These are phyloP conservation scores for Lasiosphaeria hispida DNA, from an alignment of 495 filamentous ascomycete species.

Conservation along the genomic window DNA sequence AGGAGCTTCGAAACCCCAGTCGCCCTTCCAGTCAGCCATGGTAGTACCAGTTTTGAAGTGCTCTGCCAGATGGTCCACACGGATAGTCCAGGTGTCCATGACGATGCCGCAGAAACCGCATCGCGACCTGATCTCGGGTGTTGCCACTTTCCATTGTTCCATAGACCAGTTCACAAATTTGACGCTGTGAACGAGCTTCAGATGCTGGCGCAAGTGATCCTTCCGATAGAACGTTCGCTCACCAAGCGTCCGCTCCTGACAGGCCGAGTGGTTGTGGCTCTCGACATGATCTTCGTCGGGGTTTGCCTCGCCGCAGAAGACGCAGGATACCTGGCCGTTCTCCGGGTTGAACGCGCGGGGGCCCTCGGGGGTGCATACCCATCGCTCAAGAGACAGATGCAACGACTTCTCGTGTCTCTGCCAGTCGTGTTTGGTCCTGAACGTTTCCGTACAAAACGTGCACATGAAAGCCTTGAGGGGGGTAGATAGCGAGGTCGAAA, in stretches of 20 bases:
- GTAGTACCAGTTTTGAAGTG: slow-evolving; percentile 66
- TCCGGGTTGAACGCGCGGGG: slow-evolving; percentile 49
- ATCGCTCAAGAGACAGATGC: slow-evolving; percentile 73
- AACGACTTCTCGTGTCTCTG: slow-evolving; percentile 78
- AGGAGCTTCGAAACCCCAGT: slow-evolving; percentile 65
- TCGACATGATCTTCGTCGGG: slow-evolving; percentile 63
- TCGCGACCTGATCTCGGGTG: slow-evolving; percentile 59
- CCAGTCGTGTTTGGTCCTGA: slow-evolving; percentile 85
- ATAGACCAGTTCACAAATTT: slow-evolving; percentile 60
- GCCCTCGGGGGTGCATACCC: slow-evolving; percentile 73
- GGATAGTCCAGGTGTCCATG: slow-evolving; percentile 60
- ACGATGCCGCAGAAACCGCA: slow-evolving; percentile 68
- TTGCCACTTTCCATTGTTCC: slow-evolving; percentile 64
- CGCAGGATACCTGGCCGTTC: slow-evolving; percentile 55
- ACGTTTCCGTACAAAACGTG: slow-evolving; percentile 79
- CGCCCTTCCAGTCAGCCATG: slow-evolving; percentile 71
- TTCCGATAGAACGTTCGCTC: slow-evolving; percentile 80
- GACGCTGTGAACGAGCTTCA: slow-evolving; percentile 72
- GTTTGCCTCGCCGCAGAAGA: slow-evolving; percentile 62
- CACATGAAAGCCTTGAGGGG: slow-evolving; percentile 68
- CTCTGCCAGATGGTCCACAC: slow-evolving; percentile 62
- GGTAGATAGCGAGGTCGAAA: slow-evolving; percentile 18
- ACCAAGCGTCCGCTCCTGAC: slow-evolving; percentile 59
- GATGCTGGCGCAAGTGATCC: slow-evolving; percentile 79
- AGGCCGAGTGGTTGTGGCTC: slow-evolving; percentile 67